Evolutionary conservation across 2,329 filamentous ascomycete species (phyloP).

Genomic region (Beauveria scarabaeidicola): DNA sequence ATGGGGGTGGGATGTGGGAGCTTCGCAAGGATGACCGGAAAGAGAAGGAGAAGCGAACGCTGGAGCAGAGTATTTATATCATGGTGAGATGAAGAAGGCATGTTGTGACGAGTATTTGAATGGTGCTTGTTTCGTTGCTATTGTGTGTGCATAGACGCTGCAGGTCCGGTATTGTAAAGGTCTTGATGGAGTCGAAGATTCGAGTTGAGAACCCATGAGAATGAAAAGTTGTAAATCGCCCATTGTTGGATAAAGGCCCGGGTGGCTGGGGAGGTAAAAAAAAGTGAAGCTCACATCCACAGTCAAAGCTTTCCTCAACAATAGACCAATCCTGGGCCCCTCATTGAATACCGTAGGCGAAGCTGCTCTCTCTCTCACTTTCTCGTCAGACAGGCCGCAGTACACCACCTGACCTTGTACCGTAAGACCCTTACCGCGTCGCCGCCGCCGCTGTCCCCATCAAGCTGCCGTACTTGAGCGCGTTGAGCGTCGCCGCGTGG

Average conservation of each 20-base stretch:
- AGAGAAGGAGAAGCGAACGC: neutral
- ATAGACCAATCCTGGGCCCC: neutral
- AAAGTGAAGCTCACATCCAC: neutral
- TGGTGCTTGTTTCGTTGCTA: neutral
- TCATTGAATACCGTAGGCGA: neutral
- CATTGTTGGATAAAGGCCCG: neutral
- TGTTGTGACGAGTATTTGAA: neutral
- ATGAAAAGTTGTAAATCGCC: neutral
- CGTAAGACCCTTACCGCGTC: neutral
- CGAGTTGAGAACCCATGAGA: neutral
- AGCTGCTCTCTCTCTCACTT: neutral
- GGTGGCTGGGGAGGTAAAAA: neutral
- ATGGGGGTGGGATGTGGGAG: neutral
- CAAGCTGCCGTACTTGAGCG: slow-evolving; percentile 34
- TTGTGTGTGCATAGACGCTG: neutral
- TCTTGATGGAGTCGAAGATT: neutral
- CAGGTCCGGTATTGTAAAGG: neutral
- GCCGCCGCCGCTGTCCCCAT: slow-evolving; percentile 20
- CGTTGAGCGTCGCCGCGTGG: slow-evolving; percentile 32
- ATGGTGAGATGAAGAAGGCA: neutral
- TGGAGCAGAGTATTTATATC: neutral
- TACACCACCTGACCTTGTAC: neutral
- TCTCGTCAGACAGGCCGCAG: neutral
- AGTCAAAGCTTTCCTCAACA: neutral
- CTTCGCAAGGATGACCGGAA: neutral